Base-by-base conservation (phyloP, 805 yeast genomes). In the Ogataea naganishii region DNA sequence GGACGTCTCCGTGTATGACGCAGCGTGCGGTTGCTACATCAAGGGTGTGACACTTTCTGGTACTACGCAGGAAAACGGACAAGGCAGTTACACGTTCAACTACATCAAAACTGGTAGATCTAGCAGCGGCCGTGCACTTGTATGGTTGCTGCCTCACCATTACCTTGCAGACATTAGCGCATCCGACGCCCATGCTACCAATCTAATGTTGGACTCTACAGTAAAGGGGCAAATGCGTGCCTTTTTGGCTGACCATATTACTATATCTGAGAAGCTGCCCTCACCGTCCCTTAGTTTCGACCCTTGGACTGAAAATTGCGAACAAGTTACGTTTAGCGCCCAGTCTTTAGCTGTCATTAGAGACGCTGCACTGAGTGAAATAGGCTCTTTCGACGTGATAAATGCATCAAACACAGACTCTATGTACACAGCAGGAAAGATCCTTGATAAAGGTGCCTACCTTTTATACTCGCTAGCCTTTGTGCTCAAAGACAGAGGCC, bases 341-440 rank as follows among this genome's bases (percentile, higher is more conserved):
- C 65, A 57, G 1, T 62, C 65, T 1, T 49, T 62, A 22, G 40
- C 49, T 2, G 34, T 55, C 18, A 68, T 81, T 20, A 51, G 58
- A 8, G 41, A 49, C 14, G 70, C 70, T 1, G 80, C 82, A 3
- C 47, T 43, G n/a, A 36, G 51, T 5, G 92, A 81, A 41, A 51
- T 69, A 7, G 44, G 63, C 18, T 71, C 62, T 30, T 52, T 49
- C 32, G 82, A 79, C 37, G 66, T 80, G 20, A 56, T 57, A 4
- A 67, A 64, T 12, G 69, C 66, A 52, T 67, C 80, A n/a, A 60
- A 80, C 44, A 60, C 78, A 8, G 84, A 84, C 38, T 84, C 96
- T 1, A 88, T 88, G 82, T 89, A 89, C 56, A 75, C 83, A 14
- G 70, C 94, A 2, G 98, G 97, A 9, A 89, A 92, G 51, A 66